A percentile compares a stretch with the other conserved stretches of the same genome.
Conservation (phyloP, 2,329 filamentous ascomycete species). For the Chaetomiaceae sp. region DNA sequence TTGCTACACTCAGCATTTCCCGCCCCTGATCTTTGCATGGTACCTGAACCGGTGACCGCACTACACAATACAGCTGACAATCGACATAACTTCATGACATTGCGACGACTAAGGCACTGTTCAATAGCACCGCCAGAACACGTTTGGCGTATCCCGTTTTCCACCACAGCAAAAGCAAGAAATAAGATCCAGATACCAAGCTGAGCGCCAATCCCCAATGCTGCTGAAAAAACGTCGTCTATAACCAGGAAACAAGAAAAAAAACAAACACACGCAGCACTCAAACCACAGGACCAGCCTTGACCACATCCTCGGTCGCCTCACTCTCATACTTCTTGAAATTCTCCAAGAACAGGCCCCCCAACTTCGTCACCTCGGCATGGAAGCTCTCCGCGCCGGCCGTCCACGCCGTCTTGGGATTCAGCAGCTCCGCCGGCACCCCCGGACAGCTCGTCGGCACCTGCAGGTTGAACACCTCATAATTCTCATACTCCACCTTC, state of each 20-base stretch:
- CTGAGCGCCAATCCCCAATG: constrained; percentile 11
- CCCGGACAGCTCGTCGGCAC: constrained; percentile 88
- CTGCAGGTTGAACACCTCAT: constrained; percentile 92
- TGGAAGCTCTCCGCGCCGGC: constrained; percentile 75
- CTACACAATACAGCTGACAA: too few species aligned
- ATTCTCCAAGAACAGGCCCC: constrained; percentile 86
- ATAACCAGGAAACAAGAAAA: background rate
- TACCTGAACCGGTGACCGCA: too few species aligned
- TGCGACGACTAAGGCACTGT: too few species aligned
- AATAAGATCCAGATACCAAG: background rate
- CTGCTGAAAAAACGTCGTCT: constrained; percentile 6
- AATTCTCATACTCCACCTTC: constrained; percentile 87
- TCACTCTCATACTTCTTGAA: constrained; percentile 91
- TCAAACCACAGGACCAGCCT: constrained; percentile 37
- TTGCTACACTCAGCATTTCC: too few species aligned
- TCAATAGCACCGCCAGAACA: too few species aligned
- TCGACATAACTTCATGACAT: too few species aligned
- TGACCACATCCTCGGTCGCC: constrained; percentile 73
- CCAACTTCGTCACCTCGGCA: constrained; percentile 84
- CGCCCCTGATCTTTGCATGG: too few species aligned
- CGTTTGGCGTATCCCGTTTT: constrained; percentile 5
- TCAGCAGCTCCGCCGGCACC: constrained; percentile 87
- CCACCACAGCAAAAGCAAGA: background rate
- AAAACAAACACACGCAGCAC: background rate
- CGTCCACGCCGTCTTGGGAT: constrained; percentile 91